Percentiles rank a stretch among this genome's conserved stretches.
Conservation (phyloP, 73 alveolate species). For the Blepharisma stoltei region DNA sequence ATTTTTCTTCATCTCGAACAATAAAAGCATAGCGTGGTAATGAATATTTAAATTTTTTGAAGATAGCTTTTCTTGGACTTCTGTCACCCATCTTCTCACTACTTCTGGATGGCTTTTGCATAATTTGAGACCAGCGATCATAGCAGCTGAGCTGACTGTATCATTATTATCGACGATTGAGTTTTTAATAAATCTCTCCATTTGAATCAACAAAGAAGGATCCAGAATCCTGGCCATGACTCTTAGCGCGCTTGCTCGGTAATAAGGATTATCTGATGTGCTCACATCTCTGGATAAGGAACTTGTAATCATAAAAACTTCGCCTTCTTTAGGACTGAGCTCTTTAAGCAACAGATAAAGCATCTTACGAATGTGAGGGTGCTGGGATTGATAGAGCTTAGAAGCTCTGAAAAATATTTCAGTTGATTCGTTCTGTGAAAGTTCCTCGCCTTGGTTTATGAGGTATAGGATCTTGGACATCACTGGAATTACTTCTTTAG, state of each 20-base stretch:
- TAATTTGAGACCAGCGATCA: slow-evolving; percentile 67
- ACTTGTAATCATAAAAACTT: slow-evolving; percentile 76
- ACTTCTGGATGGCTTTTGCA: slow-evolving; percentile 69
- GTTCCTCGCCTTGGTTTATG: slow-evolving; percentile 72
- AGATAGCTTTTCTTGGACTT: slow-evolving; percentile 70
- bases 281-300: slow-evolving; percentile 79
- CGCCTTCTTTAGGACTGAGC: slow-evolving; percentile 77
- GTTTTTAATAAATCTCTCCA: slow-evolving; percentile 78
- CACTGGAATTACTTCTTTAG: slow-evolving; percentile 63
- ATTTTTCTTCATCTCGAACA: slow-evolving; percentile 75
- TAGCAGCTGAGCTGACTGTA: slow-evolving; percentile 79
- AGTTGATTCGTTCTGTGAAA: slow-evolving; percentile 67
- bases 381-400: slow-evolving; percentile 65
- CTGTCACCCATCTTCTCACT: slow-evolving; percentile 81
- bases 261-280: slow-evolving; percentile 61
- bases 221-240: slow-evolving; percentile 84
- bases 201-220: slow-evolving; percentile 57
- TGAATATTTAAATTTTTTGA: slow-evolving; percentile 68
- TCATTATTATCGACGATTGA: slow-evolving; percentile 72
- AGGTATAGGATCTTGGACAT: slow-evolving; percentile 62
- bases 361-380: slow-evolving; percentile 57
- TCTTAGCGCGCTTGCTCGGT: slow-evolving; percentile 82
- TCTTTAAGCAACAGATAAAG: slow-evolving; percentile 62
- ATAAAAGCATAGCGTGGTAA: slow-evolving; percentile 76
- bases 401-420: slow-evolving; percentile 68